Evolutionary conservation across 2,329 filamentous ascomycete genomes (phyloP).

Genomic region (Penicillium sp.): DNA sequence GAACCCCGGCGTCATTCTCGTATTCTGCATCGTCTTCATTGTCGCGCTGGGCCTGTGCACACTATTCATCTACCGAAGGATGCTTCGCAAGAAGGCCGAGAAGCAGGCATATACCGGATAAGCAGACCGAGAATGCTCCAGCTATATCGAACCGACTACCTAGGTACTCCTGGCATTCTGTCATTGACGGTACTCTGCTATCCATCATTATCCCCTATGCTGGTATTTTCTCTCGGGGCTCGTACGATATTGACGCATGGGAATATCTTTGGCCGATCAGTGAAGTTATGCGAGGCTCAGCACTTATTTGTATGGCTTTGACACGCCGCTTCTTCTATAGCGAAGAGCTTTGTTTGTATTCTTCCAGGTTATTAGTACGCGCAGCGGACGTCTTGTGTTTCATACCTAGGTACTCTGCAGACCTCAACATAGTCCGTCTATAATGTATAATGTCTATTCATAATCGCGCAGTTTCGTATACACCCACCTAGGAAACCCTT

Average conservation of each 20-base stretch:
- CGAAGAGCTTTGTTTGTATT: neutral
- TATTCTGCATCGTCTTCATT: constrained; percentile 59
- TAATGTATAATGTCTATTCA: neutral
- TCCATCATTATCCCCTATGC: neutral
- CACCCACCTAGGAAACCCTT: too few species aligned
- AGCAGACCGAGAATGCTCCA: neutral
- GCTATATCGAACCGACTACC: neutral
- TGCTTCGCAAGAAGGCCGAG: constrained; percentile 30
- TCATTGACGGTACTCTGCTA: neutral
- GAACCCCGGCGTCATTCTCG: constrained; percentile 59
- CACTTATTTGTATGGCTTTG: neutral
- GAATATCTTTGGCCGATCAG: neutral
- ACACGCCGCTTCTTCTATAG: neutral
- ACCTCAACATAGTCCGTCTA: neutral
- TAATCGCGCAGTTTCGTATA: neutral
- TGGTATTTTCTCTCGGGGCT: neutral
- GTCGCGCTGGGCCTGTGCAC: constrained; percentile 49
- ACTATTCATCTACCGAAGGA: constrained; percentile 49
- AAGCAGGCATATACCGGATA: constrained; percentile 17
- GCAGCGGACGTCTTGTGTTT: neutral
- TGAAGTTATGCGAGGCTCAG: neutral
- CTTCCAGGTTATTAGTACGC: neutral
- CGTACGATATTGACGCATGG: neutral
- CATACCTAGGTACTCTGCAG: neutral
- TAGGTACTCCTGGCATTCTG: neutral